A percentile compares a stretch with the other conserved stretches of the same genome.
These are phyloP conservation scores for Diplosphaera chodatii DNA, from an alignment of 139 green algal species.

Conservation along the genomic window DNA sequence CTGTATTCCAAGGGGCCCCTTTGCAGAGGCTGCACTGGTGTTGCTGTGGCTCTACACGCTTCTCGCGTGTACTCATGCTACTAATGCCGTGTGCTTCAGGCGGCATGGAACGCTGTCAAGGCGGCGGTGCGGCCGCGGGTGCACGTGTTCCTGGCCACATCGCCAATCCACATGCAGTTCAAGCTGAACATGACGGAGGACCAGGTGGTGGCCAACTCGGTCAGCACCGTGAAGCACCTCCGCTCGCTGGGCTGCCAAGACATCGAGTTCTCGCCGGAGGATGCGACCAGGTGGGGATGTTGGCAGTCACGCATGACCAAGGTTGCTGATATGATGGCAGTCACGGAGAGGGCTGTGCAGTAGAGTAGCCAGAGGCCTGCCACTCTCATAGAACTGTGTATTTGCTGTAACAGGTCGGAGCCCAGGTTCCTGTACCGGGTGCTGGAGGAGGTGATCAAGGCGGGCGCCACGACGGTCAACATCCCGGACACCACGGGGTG, in stretches of 20 bases:
- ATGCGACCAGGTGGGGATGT: constrained; percentile 68
- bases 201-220: constrained; percentile 86
- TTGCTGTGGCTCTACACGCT: too few relatives aligned
- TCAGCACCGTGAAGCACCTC: constrained; percentile 83
- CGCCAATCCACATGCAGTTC: constrained; percentile 95
- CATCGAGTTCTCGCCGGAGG: constrained; percentile 97
- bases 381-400: too few relatives aligned
- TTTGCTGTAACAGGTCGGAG: constrained; percentile 63
- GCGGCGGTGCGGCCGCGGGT: constrained; percentile 83
- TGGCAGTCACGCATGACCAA: too few relatives aligned
- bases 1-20: too few relatives aligned
- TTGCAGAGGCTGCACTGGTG: too few relatives aligned
- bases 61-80: too few relatives aligned
- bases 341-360: too few relatives aligned
- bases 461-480: constrained; percentile 97
- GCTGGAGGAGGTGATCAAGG: constrained; percentile 82
- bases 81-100: too few relatives aligned
- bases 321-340: too few relatives aligned
- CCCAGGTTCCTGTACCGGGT: constrained; percentile 90
- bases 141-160: constrained; percentile 97
- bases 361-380: too few relatives aligned
- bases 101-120: constrained; percentile 84
- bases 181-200: constrained; percentile 84
- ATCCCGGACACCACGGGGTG: constrained; percentile 95
- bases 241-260: constrained; percentile 85